Conservation (phyloP, 2,329 filamentous ascomycete genomes). For the Pseudogymnoascus sp. region DNA sequence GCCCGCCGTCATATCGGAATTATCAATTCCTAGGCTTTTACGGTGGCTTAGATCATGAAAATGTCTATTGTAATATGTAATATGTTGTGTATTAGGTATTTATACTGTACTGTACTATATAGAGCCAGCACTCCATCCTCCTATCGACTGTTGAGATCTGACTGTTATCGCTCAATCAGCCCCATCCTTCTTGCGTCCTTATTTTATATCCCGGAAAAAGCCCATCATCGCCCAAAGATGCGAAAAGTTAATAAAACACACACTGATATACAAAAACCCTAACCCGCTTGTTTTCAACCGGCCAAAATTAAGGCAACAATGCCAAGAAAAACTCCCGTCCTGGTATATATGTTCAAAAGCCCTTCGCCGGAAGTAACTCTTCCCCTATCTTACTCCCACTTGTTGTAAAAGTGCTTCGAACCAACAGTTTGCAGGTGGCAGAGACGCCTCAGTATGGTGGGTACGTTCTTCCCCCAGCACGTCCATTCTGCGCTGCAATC, state of each 20-base stretch:
- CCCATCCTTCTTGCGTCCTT: background rate
- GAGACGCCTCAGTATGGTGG: background rate
- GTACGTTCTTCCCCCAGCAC: background rate
- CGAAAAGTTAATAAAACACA: background rate
- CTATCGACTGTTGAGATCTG: background rate
- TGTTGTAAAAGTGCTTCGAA: background rate
- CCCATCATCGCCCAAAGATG: background rate
- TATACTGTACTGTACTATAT: background rate
- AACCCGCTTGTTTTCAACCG: background rate
- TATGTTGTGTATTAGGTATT: conserved; percentile 2
- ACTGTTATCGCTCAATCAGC: background rate
- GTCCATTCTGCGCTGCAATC: background rate
- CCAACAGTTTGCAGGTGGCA: background rate
- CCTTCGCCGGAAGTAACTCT: background rate
- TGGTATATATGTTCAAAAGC: background rate
- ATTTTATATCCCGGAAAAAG: background rate
- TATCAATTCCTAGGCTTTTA: too few species aligned
- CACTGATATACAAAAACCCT: conserved; percentile 1
- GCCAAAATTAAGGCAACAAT: conserved; percentile 3
- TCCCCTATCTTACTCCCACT: background rate
- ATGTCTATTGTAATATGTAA: background rate
- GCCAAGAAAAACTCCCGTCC: conserved; percentile 5
- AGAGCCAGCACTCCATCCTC: background rate
- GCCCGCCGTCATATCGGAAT: too few species aligned
- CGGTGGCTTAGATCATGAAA: too few species aligned